These are phyloP conservation scores for Ganoderma multipileum DNA, from an alignment of 1,284 basidiomycete genomes.

Conservation along the genomic window DNA sequence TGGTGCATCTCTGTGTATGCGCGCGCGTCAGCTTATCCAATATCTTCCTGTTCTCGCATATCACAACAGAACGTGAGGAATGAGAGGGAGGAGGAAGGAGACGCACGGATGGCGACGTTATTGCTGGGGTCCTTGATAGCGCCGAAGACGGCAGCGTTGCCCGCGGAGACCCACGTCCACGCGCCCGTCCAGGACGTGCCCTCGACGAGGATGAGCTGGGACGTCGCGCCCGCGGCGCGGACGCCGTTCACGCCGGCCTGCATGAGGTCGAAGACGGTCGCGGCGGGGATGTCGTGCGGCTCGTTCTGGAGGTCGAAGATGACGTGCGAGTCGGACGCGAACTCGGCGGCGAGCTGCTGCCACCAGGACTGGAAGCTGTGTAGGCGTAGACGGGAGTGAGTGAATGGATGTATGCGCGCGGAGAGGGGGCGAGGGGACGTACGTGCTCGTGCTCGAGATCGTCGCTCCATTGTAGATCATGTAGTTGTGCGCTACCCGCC, in stretches of 20 bases:
- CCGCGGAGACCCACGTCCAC: conserved; percentile 58
- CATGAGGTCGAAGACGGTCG: conserved; percentile 55
- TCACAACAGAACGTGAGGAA: neutral
- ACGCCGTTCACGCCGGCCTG: conserved; percentile 71
- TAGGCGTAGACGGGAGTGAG: neutral
- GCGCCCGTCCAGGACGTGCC: conserved; percentile 50
- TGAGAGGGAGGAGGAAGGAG: neutral
- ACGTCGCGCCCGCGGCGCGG: conserved; percentile 62
- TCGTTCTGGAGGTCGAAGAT: conserved; percentile 74
- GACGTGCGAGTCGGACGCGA: conserved; percentile 58
- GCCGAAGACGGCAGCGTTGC: conserved; percentile 60
- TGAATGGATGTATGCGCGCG: neutral
- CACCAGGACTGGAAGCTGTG: conserved; percentile 60
- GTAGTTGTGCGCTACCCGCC: conserved; percentile 61
- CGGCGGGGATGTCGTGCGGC: conserved; percentile 59
- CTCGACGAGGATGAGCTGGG: conserved; percentile 56
- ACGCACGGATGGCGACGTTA: conserved; percentile 62
- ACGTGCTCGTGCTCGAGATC: conserved; percentile 57
- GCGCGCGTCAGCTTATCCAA: neutral
- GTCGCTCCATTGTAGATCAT: conserved; percentile 61
- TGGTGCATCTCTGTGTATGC: conserved; percentile 65
- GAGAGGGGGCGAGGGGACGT: conserved; percentile 32
- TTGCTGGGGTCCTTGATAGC: conserved; percentile 64
- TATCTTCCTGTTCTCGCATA: too few species aligned
- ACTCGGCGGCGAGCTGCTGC: conserved; percentile 60